Evolutionary conservation across 495 filamentous ascomycete species (phyloP), one percentile per base, ranked within the genome.

Genomic region (Aspergillus heteromorphus): DNA sequence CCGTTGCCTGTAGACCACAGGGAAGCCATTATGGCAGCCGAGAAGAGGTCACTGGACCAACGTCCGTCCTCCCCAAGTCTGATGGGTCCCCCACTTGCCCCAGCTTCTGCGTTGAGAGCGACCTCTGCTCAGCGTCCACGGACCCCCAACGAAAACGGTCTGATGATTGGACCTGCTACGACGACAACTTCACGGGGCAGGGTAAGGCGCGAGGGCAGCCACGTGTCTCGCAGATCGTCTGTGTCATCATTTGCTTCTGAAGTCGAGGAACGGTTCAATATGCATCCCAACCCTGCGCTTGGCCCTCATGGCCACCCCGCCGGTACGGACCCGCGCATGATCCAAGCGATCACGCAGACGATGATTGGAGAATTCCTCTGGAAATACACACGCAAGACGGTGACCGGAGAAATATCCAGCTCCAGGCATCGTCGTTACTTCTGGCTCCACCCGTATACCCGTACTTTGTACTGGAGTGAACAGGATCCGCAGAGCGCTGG

Each of bases 331-430:
- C 92, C 93, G 48, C 86, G 93, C 56, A 97, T 98, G 91, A 97
- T 98, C 54, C 92, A 97, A 75, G 93, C 93, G 41, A 97, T 98
- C 57, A 97, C 95, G 6, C 93, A 98, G 70, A 98, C 93, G 10
- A 98, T 98, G 93, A 97, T 97, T 64, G 93, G 93, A 49, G 93
- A 98, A 65, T 97, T 91, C 68, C 80, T 97, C 14, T 98, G 93
- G 93, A 98, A 98, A 65, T 98, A 98, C 70, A 97, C 92, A 1
- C 86, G 95, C 56, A 95, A 89, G 71, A 79, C 91, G 54, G 92
- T 91, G 16, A 85, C 92, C 4, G 85, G 83, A 51, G 86, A 90
- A 45, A 84, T 95, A 72, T 97, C 92, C 4, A 83, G 82, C 53
- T 95, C 90, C 31, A 79, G 93, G 41, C 93, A 98, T 66, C 83